These are phyloP conservation scores for Aphanomyces invadans DNA, from an alignment of 352 stramenopile species.

Conservation along the genomic window DNA sequence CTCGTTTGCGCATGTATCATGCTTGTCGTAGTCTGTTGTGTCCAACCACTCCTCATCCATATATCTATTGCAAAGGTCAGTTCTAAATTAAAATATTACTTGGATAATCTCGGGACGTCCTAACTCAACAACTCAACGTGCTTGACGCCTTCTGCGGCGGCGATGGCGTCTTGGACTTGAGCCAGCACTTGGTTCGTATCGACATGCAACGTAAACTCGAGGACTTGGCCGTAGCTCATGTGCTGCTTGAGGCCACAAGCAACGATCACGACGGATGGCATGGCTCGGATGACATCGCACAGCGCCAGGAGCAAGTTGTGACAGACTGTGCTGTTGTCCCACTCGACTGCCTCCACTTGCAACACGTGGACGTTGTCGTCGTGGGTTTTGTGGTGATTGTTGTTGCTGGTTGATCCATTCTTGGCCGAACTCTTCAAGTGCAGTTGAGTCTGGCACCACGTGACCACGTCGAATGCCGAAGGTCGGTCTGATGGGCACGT, in stretches of 20 bases:
- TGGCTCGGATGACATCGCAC: constrained; percentile 61
- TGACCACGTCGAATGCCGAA: constrained; percentile 54
- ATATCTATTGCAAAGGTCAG: not conserved
- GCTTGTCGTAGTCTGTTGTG: not conserved
- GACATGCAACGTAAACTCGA: constrained; percentile 64
- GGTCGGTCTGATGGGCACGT: constrained; percentile 46
- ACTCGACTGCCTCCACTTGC: constrained; percentile 43
- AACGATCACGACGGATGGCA: constrained; percentile 69
- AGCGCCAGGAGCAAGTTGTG: constrained; percentile 84
- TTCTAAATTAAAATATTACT: constrained; percentile 11
- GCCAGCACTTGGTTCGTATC: constrained; percentile 5
- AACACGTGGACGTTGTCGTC: constrained; percentile 28
- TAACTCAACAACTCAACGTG: constrained; percentile 16
- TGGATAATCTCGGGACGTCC: not conserved
- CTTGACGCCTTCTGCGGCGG: not conserved
- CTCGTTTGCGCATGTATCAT: not conserved
- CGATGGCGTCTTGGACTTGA: constrained; percentile 3
- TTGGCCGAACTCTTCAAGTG: constrained; percentile 28
- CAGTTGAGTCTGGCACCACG: constrained; percentile 57
- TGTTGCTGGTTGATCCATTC: constrained; percentile 15
- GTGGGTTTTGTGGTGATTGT: not conserved
- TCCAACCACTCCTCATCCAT: not conserved
- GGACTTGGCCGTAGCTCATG: constrained; percentile 55
- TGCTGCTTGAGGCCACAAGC: constrained; percentile 72
- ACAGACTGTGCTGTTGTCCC: constrained; percentile 35